Percentiles rank a stretch among this genome's conserved stretches.
Conservation (phyloP, 306 rosid genomes). For the Senna tora region DNA sequence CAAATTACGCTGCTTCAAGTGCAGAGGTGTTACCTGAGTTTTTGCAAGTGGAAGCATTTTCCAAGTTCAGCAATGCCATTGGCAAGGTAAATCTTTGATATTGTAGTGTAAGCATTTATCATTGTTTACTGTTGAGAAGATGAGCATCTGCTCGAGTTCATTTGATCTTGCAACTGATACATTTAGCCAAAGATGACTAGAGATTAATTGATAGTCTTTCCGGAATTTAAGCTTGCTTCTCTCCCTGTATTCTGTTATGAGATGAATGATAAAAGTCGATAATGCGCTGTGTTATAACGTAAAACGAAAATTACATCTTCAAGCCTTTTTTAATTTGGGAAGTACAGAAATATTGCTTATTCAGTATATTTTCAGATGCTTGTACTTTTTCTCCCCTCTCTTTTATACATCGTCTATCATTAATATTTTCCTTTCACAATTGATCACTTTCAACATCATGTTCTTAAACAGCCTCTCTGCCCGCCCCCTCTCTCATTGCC, state of each 20-base stretch:
- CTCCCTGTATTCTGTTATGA: conserved; percentile 4
- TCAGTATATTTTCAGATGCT: conserved; percentile 17
- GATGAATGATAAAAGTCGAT: conserved; percentile 22
- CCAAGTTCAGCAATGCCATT: conserved; percentile 90
- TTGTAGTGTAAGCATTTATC: conserved; percentile 22
- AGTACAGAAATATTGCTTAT: conserved; percentile 9
- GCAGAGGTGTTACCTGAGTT: conserved; percentile 95
- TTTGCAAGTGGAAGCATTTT: conserved; percentile 98
- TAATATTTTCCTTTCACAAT: conserved; percentile 4
- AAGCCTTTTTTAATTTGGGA: background rate
- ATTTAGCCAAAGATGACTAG: background rate
- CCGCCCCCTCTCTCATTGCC: conserved; percentile 5
- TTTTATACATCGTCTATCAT: conserved; percentile 8
- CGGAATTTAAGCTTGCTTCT: conserved; percentile 19
- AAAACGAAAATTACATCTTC: background rate
- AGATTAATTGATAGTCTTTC: conserved; percentile 33
- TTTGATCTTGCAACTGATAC: conserved; percentile 8
- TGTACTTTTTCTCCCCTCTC: background rate
- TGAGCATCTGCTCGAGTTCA: conserved; percentile 6
- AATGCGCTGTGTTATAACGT: background rate
- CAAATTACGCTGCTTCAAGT: conserved; percentile 97
- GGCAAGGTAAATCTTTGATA: conserved; percentile 73
- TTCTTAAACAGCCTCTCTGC: background rate
- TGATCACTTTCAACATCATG: conserved; percentile 8
- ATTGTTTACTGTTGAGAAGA: background rate